Evolutionary conservation across 31 red algal species (phyloP).

Genomic region (Bonnemaisonia californica): DNA sequence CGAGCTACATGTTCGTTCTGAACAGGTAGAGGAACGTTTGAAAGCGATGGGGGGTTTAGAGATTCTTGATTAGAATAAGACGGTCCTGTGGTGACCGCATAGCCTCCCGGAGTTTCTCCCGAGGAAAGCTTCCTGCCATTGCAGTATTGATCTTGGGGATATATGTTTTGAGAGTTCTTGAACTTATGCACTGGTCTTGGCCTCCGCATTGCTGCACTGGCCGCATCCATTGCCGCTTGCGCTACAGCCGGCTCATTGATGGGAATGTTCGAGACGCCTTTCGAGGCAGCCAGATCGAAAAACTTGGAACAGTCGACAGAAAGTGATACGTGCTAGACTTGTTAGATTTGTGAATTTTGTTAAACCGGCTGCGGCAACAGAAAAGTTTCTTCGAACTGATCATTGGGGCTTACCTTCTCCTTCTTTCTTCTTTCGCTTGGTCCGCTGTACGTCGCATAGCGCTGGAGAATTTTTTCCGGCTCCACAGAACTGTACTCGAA

Average conservation of each 20-base stretch:
- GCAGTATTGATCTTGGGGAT: constrained; percentile 11
- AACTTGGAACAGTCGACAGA: constrained; percentile 13
- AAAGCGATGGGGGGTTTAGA: background rate
- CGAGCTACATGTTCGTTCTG: background rate
- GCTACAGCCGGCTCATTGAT: constrained; percentile 33
- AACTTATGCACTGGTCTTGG: constrained; percentile 34
- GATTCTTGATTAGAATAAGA: background rate
- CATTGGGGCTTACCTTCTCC: constrained; percentile 33
- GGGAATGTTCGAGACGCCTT: constrained; percentile 38
- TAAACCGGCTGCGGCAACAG: background rate
- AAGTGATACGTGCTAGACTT: background rate
- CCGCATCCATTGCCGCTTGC: constrained; percentile 45
- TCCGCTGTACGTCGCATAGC: constrained; percentile 43
- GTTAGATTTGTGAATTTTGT: background rate
- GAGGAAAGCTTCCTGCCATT: constrained; percentile 38
- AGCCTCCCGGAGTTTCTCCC: constrained; percentile 18
- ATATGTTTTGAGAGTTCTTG: background rate
- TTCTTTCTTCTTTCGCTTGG: constrained; percentile 48
- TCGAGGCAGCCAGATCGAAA: constrained; percentile 40
- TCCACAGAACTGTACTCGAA: constrained; percentile 65
- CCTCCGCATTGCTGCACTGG: constrained; percentile 24
- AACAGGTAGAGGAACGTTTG: background rate
- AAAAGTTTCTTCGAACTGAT: no score
- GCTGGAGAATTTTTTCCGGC: constrained; percentile 20
- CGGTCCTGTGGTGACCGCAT: background rate